Base-by-base conservation (phyloP, 78 protist genomes). In the Dictyostelium brefeldianum region DNA sequence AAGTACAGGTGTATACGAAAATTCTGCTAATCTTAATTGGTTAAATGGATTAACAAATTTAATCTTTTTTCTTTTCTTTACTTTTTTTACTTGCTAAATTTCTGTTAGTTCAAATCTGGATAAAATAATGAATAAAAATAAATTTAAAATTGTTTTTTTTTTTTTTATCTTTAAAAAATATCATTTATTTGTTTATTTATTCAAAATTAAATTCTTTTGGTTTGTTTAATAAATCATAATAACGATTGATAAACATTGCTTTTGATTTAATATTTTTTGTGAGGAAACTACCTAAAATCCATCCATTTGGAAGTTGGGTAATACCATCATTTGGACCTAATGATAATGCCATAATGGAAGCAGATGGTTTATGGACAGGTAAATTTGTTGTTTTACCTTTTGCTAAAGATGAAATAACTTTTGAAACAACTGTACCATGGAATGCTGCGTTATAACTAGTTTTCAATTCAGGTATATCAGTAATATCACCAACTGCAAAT, bases 401-500 rank as follows among this genome's bases (percentile, higher is more conserved):
- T 0, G 71, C 78, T 9, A 80, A 9, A 2, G 54, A 54, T 17
- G 47, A 1, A 78, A 91, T 67, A 14, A 81, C 83, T 64, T 67
- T 73, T 6, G 74, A 29, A 3, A 81, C 95, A 12, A 70, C 73
- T 0, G 15, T 20, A 0, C 83, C 81, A 47, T 91, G 95, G 50
- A 4, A 57, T 0, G 22, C 0, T 0, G 95, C 84, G 57, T 83
- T 59, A 25, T 81, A 91, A 5, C 90, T 47, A 18, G 83, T 77
- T 85, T 91, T 91, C 1, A 77, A 25, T 36, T 91, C 95, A n/a
- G 20, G 10, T 1, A 81, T 25, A 43, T 62, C 50, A 18, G 95
- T 87, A 31, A 95, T 89, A 77, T 95, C 96, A 36, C 96, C 96
- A 74, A 95, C 43, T 43, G 96, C 96, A 82, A 90, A 95, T 79